Conservation (phyloP, 305 asterid genomes). For the Fraxinus floribunda region DNA sequence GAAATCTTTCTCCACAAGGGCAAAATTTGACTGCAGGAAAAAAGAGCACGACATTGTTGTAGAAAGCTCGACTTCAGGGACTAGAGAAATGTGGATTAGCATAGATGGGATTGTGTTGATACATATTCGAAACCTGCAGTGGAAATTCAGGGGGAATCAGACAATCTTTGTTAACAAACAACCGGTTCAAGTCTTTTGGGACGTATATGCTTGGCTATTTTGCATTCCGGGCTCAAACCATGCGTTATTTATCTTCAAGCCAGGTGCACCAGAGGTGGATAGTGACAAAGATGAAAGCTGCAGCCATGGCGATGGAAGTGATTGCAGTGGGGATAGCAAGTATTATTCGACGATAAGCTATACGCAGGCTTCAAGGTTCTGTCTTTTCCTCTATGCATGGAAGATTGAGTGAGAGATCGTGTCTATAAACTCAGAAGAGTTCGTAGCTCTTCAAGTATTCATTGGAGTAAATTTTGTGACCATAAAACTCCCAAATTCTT, state of each 20-base stretch:
- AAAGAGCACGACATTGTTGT: conserved; percentile 83
- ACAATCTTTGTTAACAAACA: conserved; percentile 71
- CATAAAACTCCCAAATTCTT: neutral
- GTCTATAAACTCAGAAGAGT: neutral
- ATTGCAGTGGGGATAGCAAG: conserved; percentile 58
- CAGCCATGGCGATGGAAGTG: conserved; percentile 48
- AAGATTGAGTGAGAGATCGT: conserved; percentile 37
- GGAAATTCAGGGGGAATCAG: conserved; percentile 95
- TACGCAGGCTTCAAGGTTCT: conserved; percentile 54
- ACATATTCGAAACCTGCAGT: conserved; percentile 74
- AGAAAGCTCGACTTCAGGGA: conserved; percentile 69
- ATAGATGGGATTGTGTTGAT: conserved; percentile 84
- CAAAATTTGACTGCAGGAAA: conserved; percentile 56
- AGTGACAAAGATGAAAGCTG: conserved; percentile 50
- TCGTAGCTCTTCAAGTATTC: neutral
- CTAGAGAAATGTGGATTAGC: conserved; percentile 93
- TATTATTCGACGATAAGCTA: conserved; percentile 66
- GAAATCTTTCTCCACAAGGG: conserved; percentile 82
- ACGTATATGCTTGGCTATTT: conserved; percentile 84
- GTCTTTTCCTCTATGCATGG: conserved; percentile 82
- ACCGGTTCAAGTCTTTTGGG: conserved; percentile 86
- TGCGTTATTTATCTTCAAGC: conserved; percentile 81
- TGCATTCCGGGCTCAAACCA: conserved; percentile 57
- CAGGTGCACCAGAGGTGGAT: conserved; percentile 47
- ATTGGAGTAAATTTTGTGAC: neutral